These are phyloP conservation scores for Poa pratensis DNA, from an alignment of 176 grass and related monocot species.

Conservation along the genomic window DNA sequence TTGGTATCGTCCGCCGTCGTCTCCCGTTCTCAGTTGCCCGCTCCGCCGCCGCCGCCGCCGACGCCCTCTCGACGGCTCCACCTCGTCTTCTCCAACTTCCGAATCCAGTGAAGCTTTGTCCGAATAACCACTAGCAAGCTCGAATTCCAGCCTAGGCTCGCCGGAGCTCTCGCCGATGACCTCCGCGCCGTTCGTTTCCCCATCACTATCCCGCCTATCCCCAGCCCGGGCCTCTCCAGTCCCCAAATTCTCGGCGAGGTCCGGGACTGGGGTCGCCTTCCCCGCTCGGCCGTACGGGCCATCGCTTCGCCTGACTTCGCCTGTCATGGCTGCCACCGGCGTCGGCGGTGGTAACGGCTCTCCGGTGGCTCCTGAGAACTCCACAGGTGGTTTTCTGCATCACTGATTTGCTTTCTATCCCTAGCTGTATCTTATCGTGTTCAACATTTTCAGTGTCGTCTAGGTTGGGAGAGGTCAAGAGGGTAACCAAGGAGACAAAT, in stretches of 20 bases:
- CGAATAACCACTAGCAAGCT: neutral
- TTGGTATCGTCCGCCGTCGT: neutral
- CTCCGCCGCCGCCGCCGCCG: neutral
- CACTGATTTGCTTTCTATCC: neutral
- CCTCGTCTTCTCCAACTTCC: neutral
- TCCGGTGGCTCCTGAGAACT: neutral
- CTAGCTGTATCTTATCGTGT: neutral
- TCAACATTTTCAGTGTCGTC: slow-evolving; percentile 31
- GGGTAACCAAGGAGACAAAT: slow-evolving; percentile 83
- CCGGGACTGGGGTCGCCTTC: neutral
- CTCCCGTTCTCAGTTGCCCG: neutral
- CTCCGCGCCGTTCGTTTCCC: slow-evolving; percentile 27
- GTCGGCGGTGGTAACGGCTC: slow-evolving; percentile 41
- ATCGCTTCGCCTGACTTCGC: neutral
- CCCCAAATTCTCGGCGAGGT: neutral
- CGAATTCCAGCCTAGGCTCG: neutral
- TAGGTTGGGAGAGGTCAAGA: slow-evolving; percentile 78
- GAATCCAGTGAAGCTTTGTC: neutral
- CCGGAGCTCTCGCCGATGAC: slow-evolving; percentile 27
- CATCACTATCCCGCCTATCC: neutral
- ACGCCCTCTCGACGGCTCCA: neutral
- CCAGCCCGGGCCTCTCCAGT: neutral
- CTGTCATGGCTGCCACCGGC: slow-evolving; percentile 13
- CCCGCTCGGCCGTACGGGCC: neutral
- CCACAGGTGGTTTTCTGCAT: slow-evolving; percentile 10